These are phyloP conservation scores for Ustilago vetiveriae DNA, from an alignment of 1,284 basidiomycete genomes.

Conservation along the genomic window DNA sequence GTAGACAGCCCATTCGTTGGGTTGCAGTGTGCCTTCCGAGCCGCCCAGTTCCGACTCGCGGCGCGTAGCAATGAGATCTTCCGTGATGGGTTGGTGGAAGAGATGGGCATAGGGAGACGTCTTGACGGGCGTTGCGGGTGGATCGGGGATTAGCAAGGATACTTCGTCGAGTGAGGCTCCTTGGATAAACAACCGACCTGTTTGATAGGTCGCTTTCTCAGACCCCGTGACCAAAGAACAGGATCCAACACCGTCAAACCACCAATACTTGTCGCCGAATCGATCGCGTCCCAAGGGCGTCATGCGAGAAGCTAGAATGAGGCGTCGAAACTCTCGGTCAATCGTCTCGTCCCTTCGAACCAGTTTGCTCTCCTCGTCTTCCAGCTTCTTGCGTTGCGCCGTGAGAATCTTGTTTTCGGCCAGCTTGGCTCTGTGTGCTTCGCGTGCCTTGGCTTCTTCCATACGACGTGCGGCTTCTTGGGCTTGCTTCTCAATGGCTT, in stretches of 20 bases:
- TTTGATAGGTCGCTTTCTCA: constrained; percentile 75
- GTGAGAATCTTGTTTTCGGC: constrained; percentile 56
- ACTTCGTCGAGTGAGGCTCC: constrained; percentile 77
- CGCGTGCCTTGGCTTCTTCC: constrained; percentile 41
- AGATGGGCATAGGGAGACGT: constrained; percentile 25
- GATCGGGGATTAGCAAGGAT: constrained; percentile 11
- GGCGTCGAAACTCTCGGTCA: constrained; percentile 90
- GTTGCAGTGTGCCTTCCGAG: constrained; percentile 73
- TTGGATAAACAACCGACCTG: constrained; percentile 89
- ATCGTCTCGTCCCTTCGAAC: constrained; percentile 82
- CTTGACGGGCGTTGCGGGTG: not conserved
- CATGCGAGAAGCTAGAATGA: constrained; percentile 81
- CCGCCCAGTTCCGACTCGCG: constrained; percentile 63
- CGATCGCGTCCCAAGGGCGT: constrained; percentile 89
- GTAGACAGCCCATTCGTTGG: constrained; percentile 89
- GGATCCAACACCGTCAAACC: constrained; percentile 95
- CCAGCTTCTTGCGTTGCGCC: constrained; percentile 54
- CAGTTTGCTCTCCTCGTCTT: constrained; percentile 83
- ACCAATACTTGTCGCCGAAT: constrained; percentile 95
- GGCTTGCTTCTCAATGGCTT: constrained; percentile 58
- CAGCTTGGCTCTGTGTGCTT: constrained; percentile 51
- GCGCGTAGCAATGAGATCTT: constrained; percentile 5
- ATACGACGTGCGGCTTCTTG: constrained; percentile 40
- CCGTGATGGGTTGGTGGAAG: constrained; percentile 63
- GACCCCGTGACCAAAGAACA: constrained; percentile 73